Percentiles rank a stretch among this genome's conserved stretches.
Evolutionary conservation across 257 asterid species (phyloP).

Genomic region (Solanum virginianum): DNA sequence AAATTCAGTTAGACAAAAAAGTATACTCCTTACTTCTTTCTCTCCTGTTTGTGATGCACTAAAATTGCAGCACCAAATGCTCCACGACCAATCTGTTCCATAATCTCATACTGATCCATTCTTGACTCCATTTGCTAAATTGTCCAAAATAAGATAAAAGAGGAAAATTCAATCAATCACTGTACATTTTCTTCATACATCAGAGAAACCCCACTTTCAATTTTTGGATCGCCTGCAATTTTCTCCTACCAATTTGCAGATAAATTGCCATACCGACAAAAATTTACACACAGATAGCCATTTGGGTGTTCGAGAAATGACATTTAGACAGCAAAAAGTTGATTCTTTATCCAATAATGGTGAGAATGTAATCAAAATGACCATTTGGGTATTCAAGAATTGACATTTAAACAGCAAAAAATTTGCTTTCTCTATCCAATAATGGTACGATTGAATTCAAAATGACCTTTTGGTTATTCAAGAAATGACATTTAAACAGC

Average conservation of each 20-base stretch:
- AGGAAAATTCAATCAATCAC: neutral
- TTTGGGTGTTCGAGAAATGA: neutral
- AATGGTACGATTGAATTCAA: neutral
- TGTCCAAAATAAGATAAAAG: neutral
- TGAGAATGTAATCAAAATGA: neutral
- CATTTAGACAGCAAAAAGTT: neutral
- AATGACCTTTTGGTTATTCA: neutral
- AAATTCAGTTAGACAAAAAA: neutral
- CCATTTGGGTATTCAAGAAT: neutral
- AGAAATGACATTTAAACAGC: neutral
- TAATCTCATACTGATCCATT: constrained; percentile 98
- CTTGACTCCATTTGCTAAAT: constrained; percentile 52
- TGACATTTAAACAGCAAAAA: neutral
- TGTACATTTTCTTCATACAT: neutral
- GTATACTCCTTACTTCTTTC: constrained; percentile 43
- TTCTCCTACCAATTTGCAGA: neutral
- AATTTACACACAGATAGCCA: neutral
- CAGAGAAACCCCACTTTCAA: neutral
- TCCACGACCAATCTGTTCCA: constrained; percentile 99
- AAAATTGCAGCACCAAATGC: constrained; percentile 99
- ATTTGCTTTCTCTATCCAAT: neutral
- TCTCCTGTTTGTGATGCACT: constrained; percentile 87
- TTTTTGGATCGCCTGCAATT: neutral
- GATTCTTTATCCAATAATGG: neutral
- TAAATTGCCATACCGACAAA: neutral